Evolutionary conservation across 192 early-diverging fungal species (phyloP).

Genomic region (Linderina pennispora): DNA sequence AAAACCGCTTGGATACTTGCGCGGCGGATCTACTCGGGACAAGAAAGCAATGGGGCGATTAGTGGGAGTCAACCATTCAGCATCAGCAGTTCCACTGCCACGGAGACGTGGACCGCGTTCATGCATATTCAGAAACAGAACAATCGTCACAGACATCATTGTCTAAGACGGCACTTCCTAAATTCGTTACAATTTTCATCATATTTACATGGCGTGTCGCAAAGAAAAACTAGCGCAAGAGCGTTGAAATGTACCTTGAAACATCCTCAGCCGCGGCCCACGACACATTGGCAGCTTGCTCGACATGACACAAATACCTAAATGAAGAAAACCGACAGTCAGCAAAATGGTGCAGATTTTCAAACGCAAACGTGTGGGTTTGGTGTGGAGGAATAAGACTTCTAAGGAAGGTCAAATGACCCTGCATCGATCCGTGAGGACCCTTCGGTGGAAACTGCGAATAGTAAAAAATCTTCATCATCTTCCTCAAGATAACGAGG

Average conservation of each 20-base stretch:
- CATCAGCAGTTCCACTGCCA: no score
- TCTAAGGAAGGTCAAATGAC: slow-evolving; percentile 42
- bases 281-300: no score
- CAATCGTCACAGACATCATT: slow-evolving; percentile 1
- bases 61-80: no score
- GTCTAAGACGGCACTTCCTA: slow-evolving; percentile 12
- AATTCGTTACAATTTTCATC: slow-evolving; percentile 7
- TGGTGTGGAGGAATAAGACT: slow-evolving; percentile 31
- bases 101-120: no score
- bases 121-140: slow-evolving; percentile 1
- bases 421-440: slow-evolving; percentile 26
- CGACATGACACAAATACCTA: no score
- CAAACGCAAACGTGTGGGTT: no score
- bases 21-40: no score
- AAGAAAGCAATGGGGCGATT: no score
- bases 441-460: slow-evolving; percentile 50
- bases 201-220: neutral
- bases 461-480: slow-evolving; percentile 25
- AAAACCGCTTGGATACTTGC: no score
- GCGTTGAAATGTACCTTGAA: neutral
- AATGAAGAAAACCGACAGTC: no score
- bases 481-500: slow-evolving; percentile 4
- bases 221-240: neutral
- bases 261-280: no score
- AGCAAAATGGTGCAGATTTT: no score